Conservation (phyloP, 352 stramenopile species). For the Phytophthora citricola region DNA sequence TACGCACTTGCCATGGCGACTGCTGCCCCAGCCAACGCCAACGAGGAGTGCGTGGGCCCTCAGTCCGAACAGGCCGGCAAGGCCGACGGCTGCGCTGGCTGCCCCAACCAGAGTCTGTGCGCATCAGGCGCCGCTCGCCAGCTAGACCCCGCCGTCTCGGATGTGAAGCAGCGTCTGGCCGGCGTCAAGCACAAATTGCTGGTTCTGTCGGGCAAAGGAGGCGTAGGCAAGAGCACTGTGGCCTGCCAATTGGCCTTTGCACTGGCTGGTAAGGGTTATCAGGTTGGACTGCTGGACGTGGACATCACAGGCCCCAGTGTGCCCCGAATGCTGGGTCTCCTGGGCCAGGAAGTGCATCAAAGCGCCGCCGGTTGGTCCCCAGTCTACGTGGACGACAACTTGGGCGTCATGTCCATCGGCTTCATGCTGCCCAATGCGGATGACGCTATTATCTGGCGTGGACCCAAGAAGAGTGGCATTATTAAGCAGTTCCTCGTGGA, state of each 20-base stretch:
- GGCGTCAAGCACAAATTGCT: slow-evolving; percentile 97
- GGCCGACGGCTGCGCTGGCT: slow-evolving; percentile 95
- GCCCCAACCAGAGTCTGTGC: slow-evolving; percentile 97
- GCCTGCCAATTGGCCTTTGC: slow-evolving; percentile 98
- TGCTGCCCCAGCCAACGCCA: slow-evolving; percentile 62
- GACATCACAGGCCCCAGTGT: slow-evolving; percentile 99
- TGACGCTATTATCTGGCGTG: slow-evolving; percentile 99
- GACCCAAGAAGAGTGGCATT: slow-evolving; percentile 99
- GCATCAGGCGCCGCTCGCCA: slow-evolving; percentile 91
- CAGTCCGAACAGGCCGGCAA: slow-evolving; percentile 95
- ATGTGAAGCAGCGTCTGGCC: slow-evolving; percentile 88
- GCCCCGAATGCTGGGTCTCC: slow-evolving; percentile 96
- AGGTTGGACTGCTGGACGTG: slow-evolving; percentile 98
- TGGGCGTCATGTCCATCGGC: slow-evolving; percentile 99
- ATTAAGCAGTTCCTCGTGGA: slow-evolving; percentile 99
- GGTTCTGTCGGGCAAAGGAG: slow-evolving; percentile 99
- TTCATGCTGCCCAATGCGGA: slow-evolving; percentile 99
- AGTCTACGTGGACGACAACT: slow-evolving; percentile 98
- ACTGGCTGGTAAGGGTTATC: slow-evolving; percentile 93
- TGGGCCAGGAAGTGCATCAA: slow-evolving; percentile 96
- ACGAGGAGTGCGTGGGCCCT: slow-evolving; percentile 95
- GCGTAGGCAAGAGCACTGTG: slow-evolving; percentile 99
- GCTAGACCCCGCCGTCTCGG: slow-evolving; percentile 84
- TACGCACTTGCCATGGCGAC: slow-evolving; percentile 42
- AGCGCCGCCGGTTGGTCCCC: slow-evolving; percentile 98